Percentiles rank a stretch among this genome's conserved stretches.
These are phyloP conservation scores for Erythrophleum ivorense DNA, from an alignment of 331 rosid species.

Conservation along the genomic window DNA sequence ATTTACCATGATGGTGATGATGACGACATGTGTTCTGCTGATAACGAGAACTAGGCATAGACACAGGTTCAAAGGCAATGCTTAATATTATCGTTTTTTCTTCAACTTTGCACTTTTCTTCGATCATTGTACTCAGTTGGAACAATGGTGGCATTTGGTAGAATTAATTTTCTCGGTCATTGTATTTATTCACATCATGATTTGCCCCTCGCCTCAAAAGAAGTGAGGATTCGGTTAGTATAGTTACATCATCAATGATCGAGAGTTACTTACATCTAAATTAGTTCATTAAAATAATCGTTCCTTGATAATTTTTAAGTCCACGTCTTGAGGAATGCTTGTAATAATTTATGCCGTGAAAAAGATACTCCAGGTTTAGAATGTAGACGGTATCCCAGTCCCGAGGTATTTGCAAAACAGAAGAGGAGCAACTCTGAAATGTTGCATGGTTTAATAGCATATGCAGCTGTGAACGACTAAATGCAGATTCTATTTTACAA, in stretches of 20 bases:
- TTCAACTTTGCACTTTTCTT: background rate
- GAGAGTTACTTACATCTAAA: too few relatives aligned
- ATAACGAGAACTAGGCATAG: slow-evolving; percentile 6
- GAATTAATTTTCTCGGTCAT: background rate
- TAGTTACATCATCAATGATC: background rate
- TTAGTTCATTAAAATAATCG: background rate
- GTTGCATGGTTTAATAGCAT: too few relatives aligned
- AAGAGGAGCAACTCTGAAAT: too few relatives aligned
- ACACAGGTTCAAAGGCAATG: background rate
- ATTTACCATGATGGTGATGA: slow-evolving; percentile 64
- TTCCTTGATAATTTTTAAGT: background rate
- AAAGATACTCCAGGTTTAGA: too few relatives aligned
- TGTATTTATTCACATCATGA: background rate
- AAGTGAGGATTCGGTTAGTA: background rate
- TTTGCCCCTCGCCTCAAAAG: background rate
- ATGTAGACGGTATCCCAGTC: too few relatives aligned
- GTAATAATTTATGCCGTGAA: background rate
- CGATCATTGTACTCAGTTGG: background rate
- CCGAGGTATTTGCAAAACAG: too few relatives aligned
- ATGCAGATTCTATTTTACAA: too few relatives aligned
- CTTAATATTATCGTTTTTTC: background rate
- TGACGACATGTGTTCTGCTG: slow-evolving; percentile 27
- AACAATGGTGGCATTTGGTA: slow-evolving; percentile 5
- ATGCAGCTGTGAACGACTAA: too few relatives aligned
- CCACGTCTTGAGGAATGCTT: background rate